Conservation (phyloP, 2,329 filamentous ascomycete genomes). For the Venturia asperata region DNA sequence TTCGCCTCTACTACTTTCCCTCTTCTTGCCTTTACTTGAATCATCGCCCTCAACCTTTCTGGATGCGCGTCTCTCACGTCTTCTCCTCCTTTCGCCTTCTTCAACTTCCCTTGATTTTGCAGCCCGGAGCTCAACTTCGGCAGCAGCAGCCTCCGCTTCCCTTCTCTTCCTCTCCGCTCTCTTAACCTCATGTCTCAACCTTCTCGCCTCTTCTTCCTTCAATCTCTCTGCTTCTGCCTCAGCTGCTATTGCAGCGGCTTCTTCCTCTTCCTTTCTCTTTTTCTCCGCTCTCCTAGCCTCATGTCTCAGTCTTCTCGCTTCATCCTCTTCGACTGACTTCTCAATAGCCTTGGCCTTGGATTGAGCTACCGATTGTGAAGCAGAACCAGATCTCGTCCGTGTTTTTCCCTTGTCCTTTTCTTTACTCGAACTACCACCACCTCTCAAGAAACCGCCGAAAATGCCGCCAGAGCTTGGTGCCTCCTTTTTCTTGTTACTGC, state of each 20-base stretch:
- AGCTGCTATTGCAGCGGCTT: neutral
- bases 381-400: constrained; percentile 7
- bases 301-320: constrained; percentile 1
- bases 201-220: constrained; percentile 10
- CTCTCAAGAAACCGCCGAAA: neutral
- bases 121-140: neutral
- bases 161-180: constrained; percentile 8
- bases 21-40: neutral
- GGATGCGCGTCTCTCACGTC: constrained; percentile 3
- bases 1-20: neutral
- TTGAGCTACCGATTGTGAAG: constrained; percentile 1
- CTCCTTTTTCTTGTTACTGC: constrained; percentile 5
- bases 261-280: constrained; percentile 10
- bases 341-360: neutral
- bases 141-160: constrained; percentile 8
- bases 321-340: constrained; percentile 8
- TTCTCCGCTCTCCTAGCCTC: constrained; percentile 7
- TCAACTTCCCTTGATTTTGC: neutral
- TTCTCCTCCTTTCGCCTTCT: constrained; percentile 8
- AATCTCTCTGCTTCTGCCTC: neutral
- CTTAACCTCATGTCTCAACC: constrained; percentile 5
- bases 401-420: neutral
- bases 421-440: constrained; percentile 9
- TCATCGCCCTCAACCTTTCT: neutral
- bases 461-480: neutral